Evolutionary conservation across 306 rosid species (phyloP), one percentile per base, ranked within the genome.

Genomic region (Sophora flavescens): DNA sequence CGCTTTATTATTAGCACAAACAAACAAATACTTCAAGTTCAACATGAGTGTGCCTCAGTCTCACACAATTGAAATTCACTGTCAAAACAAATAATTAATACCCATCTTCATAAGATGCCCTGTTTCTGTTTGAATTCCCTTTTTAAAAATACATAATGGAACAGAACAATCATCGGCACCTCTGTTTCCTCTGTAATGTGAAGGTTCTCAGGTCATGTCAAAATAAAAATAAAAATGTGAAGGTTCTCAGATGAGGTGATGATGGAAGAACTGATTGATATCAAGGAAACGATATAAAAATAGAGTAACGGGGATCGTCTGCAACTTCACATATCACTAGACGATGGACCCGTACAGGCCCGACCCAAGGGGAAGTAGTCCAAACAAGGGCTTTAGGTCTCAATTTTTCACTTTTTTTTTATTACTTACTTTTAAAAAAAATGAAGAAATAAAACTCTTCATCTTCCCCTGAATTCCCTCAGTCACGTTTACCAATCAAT

Each of bases 51-150:
- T 65, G 47, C 38, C 66, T 39, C 22, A 26, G 15, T 22, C 68
- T 72, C 45, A 38, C 53, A 62, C 50, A 5, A 68, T 72, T 11
- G 32, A 72, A 53, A 64, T 63, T 71, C 36, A 71, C 51, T 8
- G 63, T 47, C 67, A 48, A 45, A 59, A 58, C 12, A 68, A 13
- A 14, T 22, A 61, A 60, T 11, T 22, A 13, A 22, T n/a, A 1
- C 65, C 65, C 56, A 22, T 39, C 51, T n/a, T 72, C 9, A 22
- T 42, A 72, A 58, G 36, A 72, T 72, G 8, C 15, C 10, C 0
- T 58, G 6, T 14, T 58, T 28, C 47, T 26, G 67, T 0, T 41
- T 39, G 47, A 18, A 6, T 41, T n/a, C 38, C 2, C 41, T 71
- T 17, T 33, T 5, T 6, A 53, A 56, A 59, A 28, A 6, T 1